Percentiles rank a stretch among this genome's conserved stretches.
phyloP scores from a whole-genome alignment of 495 filamentous ascomycete species.

The Penicillium atrosanguineum region DNA sequence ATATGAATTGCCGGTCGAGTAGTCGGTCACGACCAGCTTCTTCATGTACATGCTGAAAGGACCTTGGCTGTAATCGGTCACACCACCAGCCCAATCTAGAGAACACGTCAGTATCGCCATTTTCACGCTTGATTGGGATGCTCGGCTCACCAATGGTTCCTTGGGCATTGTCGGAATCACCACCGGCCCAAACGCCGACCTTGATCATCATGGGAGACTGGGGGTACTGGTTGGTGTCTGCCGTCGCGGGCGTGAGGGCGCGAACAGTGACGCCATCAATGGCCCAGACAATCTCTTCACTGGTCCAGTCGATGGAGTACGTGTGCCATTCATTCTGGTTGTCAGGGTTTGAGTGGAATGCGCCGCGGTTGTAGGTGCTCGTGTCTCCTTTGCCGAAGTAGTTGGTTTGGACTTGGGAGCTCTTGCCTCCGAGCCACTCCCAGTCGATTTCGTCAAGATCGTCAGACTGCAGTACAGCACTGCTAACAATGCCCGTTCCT shows the following conservation, averaged over 20 bases:
- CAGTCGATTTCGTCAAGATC: constrained; percentile 89
- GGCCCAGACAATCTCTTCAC: constrained; percentile 65
- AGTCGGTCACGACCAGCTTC: constrained; percentile 75
- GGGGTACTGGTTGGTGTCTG: constrained; percentile 68
- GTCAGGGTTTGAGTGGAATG: constrained; percentile 49
- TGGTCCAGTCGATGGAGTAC: constrained; percentile 83
- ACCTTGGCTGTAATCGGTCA: constrained; percentile 72
- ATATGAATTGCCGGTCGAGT: constrained; percentile 85
- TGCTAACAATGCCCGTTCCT: constrained; percentile 66
- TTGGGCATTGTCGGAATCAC: constrained; percentile 60
- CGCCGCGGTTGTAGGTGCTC: constrained; percentile 60
- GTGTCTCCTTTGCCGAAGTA: constrained; percentile 86
- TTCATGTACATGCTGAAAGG: constrained; percentile 86
- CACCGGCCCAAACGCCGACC: constrained; percentile 84
- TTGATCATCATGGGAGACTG: constrained; percentile 85
- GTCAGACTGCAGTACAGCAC: constrained; percentile 78
- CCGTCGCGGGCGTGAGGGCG: constrained; percentile 61
- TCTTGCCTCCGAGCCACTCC: constrained; percentile 75
- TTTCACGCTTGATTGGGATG: background rate
- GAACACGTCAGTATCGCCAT: constrained; percentile 18
- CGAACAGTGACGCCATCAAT: constrained; percentile 70
- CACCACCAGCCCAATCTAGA: constrained; percentile 78
- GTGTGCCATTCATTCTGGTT: constrained; percentile 67
- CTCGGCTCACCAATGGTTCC: constrained; percentile 63
- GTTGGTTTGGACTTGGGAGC: constrained; percentile 66